phyloP scores from a whole-genome alignment of 2,329 filamentous ascomycete species.

The Cladosporium sp. region DNA sequence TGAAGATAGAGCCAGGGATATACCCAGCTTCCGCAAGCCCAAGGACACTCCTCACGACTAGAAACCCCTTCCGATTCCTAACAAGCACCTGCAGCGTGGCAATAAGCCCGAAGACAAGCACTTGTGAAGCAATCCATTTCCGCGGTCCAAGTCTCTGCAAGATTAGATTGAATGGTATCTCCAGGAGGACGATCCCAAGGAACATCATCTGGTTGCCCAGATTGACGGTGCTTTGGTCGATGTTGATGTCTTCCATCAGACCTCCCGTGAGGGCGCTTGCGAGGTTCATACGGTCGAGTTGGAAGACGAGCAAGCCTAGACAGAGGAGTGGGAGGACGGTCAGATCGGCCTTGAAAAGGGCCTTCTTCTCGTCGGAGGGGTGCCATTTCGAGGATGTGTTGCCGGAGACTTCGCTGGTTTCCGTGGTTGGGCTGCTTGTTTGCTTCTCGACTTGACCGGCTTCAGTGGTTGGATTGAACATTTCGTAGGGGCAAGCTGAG shows the following conservation, averaged over 20 bases:
- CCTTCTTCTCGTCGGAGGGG: not conserved
- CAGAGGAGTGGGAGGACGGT: slow-evolving; percentile 31
- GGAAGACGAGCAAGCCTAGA: not conserved
- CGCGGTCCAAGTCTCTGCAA: not conserved
- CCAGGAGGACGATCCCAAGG: not conserved
- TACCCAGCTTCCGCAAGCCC: slow-evolving; percentile 15
- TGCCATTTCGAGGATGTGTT: no score
- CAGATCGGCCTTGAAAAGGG: slow-evolving; percentile 40
- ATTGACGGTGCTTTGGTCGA: not conserved
- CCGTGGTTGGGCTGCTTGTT: no score
- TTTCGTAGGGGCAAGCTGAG: no score
- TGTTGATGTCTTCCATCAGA: not conserved
- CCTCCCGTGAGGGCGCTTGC: not conserved
- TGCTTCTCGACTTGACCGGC: no score
- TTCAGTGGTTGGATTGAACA: no score
- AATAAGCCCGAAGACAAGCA: not conserved
- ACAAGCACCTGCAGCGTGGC: slow-evolving; percentile 24
- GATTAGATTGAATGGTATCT: not conserved
- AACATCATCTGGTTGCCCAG: not conserved
- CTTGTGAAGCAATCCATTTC: not conserved
- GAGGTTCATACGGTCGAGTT: not conserved
- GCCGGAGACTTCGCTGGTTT: no score
- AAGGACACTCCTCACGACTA: slow-evolving; percentile 20
- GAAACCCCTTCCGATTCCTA: slow-evolving; percentile 21
- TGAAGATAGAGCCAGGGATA: slow-evolving; percentile 41